Evolutionary conservation across 2,329 filamentous ascomycete genomes (phyloP).

Genomic region (Nothopassalora personata): DNA sequence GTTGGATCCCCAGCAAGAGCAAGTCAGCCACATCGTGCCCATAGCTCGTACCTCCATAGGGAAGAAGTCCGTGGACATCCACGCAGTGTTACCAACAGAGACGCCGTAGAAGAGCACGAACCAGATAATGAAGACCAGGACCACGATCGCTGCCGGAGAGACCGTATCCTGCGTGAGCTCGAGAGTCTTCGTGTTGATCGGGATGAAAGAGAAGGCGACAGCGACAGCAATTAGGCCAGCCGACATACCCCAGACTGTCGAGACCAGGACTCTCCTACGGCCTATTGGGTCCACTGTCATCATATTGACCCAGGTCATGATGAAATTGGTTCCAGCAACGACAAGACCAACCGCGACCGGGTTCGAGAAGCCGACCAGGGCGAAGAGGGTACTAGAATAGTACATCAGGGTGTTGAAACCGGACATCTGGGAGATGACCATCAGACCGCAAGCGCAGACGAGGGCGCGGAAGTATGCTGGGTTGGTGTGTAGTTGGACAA

Average conservation of each 20-base stretch:
- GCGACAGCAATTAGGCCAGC: conserved; percentile 66
- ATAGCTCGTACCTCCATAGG: conserved; percentile 36
- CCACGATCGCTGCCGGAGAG: conserved; percentile 32
- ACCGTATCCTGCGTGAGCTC: conserved; percentile 30
- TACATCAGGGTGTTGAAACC: conserved; percentile 80
- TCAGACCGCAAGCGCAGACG: conserved; percentile 37
- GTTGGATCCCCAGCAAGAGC: conserved; percentile 28
- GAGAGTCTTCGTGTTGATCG: conserved; percentile 39
- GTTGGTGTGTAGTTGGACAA: conserved; percentile 34
- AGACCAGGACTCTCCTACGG: conserved; percentile 61
- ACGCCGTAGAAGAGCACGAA: conserved; percentile 34
- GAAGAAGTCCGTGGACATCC: conserved; percentile 36
- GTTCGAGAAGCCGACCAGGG: conserved; percentile 66
- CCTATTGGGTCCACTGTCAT: conserved; percentile 74
- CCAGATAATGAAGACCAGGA: conserved; percentile 35
- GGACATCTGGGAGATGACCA: conserved; percentile 38
- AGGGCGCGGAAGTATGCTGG: conserved; percentile 36
- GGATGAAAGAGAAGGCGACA: conserved; percentile 63
- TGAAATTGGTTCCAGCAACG: conserved; percentile 76
- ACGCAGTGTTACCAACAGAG: conserved; percentile 32
- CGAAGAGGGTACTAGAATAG: conserved; percentile 44
- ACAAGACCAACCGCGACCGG: conserved; percentile 75
- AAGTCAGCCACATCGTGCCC: conserved; percentile 35
- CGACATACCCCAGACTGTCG: conserved; percentile 57
- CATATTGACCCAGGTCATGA: conserved; percentile 71